Evolutionary conservation across 306 rosid genomes (phyloP).

Genomic region (Medicago arabica): DNA sequence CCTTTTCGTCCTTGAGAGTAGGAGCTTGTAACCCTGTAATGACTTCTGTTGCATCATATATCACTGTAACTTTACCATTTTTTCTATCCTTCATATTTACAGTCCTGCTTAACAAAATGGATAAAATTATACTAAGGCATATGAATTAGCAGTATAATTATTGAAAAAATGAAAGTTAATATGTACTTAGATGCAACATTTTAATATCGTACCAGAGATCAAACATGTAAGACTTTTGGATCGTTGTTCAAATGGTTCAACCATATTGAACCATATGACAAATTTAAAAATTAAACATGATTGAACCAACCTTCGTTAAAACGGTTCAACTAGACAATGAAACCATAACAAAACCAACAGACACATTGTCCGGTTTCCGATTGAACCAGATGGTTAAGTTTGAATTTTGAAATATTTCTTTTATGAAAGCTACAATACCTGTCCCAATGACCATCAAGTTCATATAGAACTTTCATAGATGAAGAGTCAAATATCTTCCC

Average conservation of each 20-base stretch:
- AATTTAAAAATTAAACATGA: no score
- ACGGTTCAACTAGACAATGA: no score
- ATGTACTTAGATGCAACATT: no score
- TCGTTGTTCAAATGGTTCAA: no score
- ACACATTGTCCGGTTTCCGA: no score
- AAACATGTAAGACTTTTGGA: no score
- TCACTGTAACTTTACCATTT: conserved; percentile 54
- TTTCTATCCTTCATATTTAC: conserved; percentile 60
- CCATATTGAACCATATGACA: no score
- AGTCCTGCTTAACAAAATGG: conserved; percentile 55
- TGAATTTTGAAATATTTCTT: no score
- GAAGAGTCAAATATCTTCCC: conserved; percentile 70
- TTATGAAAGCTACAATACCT: conserved; percentile 42
- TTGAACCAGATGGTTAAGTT: no score
- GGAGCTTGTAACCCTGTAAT: conserved; percentile 67
- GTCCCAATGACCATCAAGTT: conserved; percentile 94
- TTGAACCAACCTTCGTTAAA: no score
- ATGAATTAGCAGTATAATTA: not conserved
- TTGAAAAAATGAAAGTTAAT: not conserved
- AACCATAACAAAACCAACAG: no score
- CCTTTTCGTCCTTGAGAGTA: conserved; percentile 60
- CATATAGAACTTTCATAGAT: conserved; percentile 61
- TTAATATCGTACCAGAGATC: no score
- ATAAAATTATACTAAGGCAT: conserved; percentile 10
- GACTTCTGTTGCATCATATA: conserved; percentile 77